Evolutionary conservation across 2,329 filamentous ascomycete genomes (phyloP).

Genomic region (Lasiodiplodia citricola): DNA sequence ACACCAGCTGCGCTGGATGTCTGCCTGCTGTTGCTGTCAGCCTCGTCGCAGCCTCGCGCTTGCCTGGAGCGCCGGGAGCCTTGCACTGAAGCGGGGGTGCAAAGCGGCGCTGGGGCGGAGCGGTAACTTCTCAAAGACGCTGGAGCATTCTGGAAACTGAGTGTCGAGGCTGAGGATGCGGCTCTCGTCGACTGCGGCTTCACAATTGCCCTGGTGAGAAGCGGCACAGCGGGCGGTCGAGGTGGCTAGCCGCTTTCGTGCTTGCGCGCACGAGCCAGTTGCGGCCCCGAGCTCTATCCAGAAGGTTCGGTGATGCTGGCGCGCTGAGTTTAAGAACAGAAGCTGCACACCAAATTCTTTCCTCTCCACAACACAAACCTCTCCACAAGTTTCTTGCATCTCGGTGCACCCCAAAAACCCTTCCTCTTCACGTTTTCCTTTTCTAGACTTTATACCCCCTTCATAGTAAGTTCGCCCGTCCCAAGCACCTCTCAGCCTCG

Average conservation of each 20-base stretch:
- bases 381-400: not conserved
- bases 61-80: not conserved
- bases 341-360: conserved; percentile 20
- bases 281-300: conserved; percentile 27
- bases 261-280: not conserved
- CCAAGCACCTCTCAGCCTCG: conserved; percentile 12
- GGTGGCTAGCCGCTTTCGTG: conserved; percentile 17
- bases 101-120: no score
- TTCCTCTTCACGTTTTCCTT: conserved; percentile 22
- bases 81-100: not conserved
- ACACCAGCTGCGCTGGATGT: not conserved
- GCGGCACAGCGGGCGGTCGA: conserved; percentile 19
- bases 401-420: not conserved
- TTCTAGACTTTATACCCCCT: conserved; percentile 24
- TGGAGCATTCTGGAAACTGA: conserved; percentile 24
- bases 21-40: not conserved
- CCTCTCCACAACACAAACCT: conserved; percentile 18
- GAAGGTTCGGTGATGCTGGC: conserved; percentile 28
- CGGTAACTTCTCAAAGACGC: not conserved
- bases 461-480: conserved; percentile 25
- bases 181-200: not conserved
- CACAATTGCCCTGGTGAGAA: conserved; percentile 13
- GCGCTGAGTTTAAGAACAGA: conserved; percentile 26
- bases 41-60: conserved; percentile 15
- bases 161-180: not conserved